Base-by-base conservation (phyloP, 2,329 filamentous ascomycete species). In the Xylaria sp. region DNA sequence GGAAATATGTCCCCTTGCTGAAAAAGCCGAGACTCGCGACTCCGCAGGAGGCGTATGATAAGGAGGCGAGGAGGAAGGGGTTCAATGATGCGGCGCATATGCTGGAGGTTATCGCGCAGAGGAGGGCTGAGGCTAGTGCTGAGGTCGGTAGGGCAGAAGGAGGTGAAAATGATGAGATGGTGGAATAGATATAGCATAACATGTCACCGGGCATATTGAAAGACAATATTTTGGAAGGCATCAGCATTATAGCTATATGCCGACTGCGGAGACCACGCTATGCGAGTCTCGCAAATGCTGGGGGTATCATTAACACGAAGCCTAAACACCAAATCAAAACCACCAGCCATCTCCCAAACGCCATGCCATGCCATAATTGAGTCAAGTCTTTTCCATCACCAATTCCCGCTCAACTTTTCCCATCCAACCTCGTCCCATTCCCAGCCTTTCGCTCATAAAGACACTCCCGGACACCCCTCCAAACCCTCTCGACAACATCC, bases 381-480 rank as follows among this genome's bases (percentile, higher is more conserved):
- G 18, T 3, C 23, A 55, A 13, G 0, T 34, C 7, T 43, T 30
- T 32, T 18, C 5, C 5, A n/a, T 15, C 32, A 15, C 3, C 39
- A 8, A 25, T 15, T 5, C 39, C 39, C 1, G 28, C 28, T 62
- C 34, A 45, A 25, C 65, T 28, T 30, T 57, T 41, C 45, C 46
- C 55, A 13, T 60, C 45, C 34, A 46, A 28, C 41, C 36, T 55
- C 15, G 25, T 57, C 39, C 60, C 68, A 36, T 66, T 59, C 15
- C 34, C 60, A 79, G 77, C 67, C 79, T 78, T 59, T 80, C 79
- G 30, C 77, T 93, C 93, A 78, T 94, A 97, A 68, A 99, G 82
- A 80, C 94, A 97, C 65, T 87, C 89, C 72, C 93, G 87, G 2
- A 91, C 89, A 0, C 94, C 95, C 74, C 93, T 89, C 96, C 96